phyloP scores from a whole-genome alignment of 148 eudicot genomes.

The Rhododendron griersonianum region DNA sequence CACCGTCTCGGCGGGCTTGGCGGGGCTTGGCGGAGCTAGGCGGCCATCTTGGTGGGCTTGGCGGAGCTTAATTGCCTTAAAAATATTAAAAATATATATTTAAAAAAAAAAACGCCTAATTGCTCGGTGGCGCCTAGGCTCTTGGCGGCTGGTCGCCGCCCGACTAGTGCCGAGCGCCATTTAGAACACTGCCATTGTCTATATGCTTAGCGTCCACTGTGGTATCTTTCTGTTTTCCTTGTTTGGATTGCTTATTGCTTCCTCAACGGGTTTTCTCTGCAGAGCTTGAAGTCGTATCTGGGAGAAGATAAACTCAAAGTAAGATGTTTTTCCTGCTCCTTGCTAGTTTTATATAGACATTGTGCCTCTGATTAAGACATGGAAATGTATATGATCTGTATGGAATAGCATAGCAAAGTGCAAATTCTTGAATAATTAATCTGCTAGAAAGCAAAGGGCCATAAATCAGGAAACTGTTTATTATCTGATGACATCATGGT shows the following conservation, averaged over 20 bases:
- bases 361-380: background rate
- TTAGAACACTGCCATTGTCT: background rate
- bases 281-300: constrained; percentile 80
- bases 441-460: background rate
- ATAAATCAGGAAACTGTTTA: background rate
- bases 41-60: too few relatives aligned
- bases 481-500: background rate
- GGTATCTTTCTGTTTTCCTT: background rate
- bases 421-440: background rate
- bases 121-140: too few relatives aligned
- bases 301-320: constrained; percentile 96
- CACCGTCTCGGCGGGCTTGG: too few relatives aligned
- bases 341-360: background rate
- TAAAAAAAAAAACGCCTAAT: too few relatives aligned
- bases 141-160: too few relatives aligned
- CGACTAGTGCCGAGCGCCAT: too few relatives aligned
- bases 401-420: background rate
- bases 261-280: constrained; percentile 17
- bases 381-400: background rate
- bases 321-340: constrained; percentile 9
- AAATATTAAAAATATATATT: too few relatives aligned
- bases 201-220: background rate
- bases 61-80: too few relatives aligned
- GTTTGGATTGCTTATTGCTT: background rate
- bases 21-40: too few relatives aligned